These are phyloP conservation scores for Raddia distichophylla DNA, from an alignment of 176 grass and related monocot genomes.

Conservation along the genomic window DNA sequence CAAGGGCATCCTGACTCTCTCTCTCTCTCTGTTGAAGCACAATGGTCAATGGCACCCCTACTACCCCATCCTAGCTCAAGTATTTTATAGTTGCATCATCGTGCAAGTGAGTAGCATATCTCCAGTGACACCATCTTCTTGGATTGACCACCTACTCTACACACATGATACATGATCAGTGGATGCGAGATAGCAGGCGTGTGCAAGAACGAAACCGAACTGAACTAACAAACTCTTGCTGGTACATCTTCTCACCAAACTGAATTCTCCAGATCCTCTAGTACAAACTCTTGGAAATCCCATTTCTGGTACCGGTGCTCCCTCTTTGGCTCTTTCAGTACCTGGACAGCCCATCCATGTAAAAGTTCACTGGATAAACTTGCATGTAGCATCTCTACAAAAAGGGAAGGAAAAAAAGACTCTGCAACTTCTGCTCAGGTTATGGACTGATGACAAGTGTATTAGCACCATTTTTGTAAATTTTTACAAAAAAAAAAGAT, in stretches of 20 bases:
- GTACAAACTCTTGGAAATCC: background rate
- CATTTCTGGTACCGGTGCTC: background rate
- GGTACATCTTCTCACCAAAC: constrained; percentile 40
- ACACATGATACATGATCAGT: background rate
- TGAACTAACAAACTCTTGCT: background rate
- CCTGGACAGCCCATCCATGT: background rate
- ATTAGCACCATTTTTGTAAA: background rate
- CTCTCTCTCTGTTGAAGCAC: background rate
- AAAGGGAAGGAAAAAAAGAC: background rate
- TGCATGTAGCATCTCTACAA: background rate
- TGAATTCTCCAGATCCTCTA: background rate
- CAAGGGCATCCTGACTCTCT: background rate
- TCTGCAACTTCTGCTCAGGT: background rate
- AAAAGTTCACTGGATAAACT: background rate
- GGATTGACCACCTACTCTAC: constrained; percentile 40
- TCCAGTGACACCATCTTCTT: background rate
- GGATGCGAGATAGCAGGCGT: constrained; percentile 3
- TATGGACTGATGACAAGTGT: background rate
- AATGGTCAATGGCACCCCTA: background rate
- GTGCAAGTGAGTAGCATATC: background rate
- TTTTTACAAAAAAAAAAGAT: too few relatives aligned
- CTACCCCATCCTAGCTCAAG: background rate
- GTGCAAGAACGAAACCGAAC: constrained; percentile 20
- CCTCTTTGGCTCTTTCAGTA: background rate
- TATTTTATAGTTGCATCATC: background rate